Percentiles rank a stretch among this genome's conserved stretches.
These are phyloP conservation scores for Rhodocollybia butyracea DNA, from an alignment of 768 basidiomycete species.

Conservation along the genomic window DNA sequence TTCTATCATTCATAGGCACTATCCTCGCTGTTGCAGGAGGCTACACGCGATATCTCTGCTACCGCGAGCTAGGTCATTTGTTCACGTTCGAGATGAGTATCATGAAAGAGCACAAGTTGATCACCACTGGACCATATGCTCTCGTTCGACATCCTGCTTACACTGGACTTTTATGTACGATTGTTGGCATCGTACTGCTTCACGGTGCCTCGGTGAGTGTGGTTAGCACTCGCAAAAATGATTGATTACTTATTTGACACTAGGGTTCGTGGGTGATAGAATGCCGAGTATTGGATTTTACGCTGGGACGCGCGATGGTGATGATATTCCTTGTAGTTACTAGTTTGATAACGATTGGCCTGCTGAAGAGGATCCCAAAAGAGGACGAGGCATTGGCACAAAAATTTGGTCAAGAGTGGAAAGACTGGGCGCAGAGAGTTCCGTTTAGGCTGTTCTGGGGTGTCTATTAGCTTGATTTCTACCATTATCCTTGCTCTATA, in stretches of 20 bases:
- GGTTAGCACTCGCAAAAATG: not conserved
- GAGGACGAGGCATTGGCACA: constrained; percentile 42
- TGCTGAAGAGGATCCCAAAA: constrained; percentile 38
- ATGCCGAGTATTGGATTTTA: constrained; percentile 23
- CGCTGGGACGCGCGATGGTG: constrained; percentile 25
- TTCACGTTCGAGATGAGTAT: constrained; percentile 56
- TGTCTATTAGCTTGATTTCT: constrained; percentile 30
- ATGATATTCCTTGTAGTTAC: constrained; percentile 25
- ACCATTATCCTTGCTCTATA: not conserved
- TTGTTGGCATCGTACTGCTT: constrained; percentile 30
- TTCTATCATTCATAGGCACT: constrained; percentile 29
- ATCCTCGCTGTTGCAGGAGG: constrained; percentile 37
- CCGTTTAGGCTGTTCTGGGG: constrained; percentile 48
- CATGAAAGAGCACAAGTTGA: constrained; percentile 39
- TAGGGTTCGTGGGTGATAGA: constrained; percentile 46
- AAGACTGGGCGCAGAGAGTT: constrained; percentile 40
- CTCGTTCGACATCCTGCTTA: constrained; percentile 52
- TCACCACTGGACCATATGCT: constrained; percentile 46
- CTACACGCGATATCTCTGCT: constrained; percentile 40
- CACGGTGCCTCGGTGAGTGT: not conserved
- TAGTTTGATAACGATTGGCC: constrained; percentile 25
- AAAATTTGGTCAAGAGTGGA: constrained; percentile 40
- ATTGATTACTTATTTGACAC: constrained; percentile 3
- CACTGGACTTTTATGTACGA: constrained; percentile 34
- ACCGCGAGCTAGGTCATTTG: constrained; percentile 40